phyloP scores from a whole-genome alignment of 1,139 yeast species.

The Nakaseomyces uthaithaninus region DNA sequence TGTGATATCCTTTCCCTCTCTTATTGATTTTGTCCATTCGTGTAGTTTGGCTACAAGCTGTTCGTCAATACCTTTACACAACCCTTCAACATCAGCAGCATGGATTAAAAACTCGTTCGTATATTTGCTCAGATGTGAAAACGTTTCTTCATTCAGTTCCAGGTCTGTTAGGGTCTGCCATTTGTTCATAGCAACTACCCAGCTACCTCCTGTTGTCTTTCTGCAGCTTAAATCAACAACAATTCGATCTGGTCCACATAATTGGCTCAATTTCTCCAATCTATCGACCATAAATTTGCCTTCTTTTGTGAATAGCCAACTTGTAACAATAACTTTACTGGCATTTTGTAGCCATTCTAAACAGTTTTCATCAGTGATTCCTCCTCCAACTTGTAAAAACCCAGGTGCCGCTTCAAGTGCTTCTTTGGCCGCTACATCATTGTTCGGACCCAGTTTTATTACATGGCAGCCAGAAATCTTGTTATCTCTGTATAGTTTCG shows the following conservation, averaged over 20 bases:
- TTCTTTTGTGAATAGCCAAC: constrained; percentile 69
- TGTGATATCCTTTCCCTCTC: constrained; percentile 42
- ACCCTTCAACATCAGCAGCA: constrained; percentile 98
- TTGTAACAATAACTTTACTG: constrained; percentile 67
- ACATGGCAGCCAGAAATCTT: constrained; percentile 76
- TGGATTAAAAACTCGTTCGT: constrained; percentile 86
- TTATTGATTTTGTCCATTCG: constrained; percentile 54
- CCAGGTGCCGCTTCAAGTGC: constrained; percentile 74
- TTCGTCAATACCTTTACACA: constrained; percentile 86
- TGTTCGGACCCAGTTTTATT: constrained; percentile 77
- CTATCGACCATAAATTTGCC: constrained; percentile 50
- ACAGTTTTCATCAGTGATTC: constrained; percentile 71
- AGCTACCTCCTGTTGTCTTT: constrained; percentile 38
- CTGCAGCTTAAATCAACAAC: constrained; percentile 91
- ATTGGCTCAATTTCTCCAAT: constrained; percentile 32
- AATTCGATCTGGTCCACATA: constrained; percentile 47
- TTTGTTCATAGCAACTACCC: constrained; percentile 95
- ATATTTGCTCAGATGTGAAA: constrained; percentile 47
- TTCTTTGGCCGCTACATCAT: constrained; percentile 71
- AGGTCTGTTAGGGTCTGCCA: constrained; percentile 87
- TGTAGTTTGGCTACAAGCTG: constrained; percentile 62
- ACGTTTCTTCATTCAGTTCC: constrained; percentile 45
- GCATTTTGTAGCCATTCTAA: constrained; percentile 45
- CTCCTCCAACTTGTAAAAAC: constrained; percentile 84
- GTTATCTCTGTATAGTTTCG: constrained; percentile 55